Conservation (phyloP, 2,329 filamentous ascomycete genomes). For the Trichoderma sp. region DNA sequence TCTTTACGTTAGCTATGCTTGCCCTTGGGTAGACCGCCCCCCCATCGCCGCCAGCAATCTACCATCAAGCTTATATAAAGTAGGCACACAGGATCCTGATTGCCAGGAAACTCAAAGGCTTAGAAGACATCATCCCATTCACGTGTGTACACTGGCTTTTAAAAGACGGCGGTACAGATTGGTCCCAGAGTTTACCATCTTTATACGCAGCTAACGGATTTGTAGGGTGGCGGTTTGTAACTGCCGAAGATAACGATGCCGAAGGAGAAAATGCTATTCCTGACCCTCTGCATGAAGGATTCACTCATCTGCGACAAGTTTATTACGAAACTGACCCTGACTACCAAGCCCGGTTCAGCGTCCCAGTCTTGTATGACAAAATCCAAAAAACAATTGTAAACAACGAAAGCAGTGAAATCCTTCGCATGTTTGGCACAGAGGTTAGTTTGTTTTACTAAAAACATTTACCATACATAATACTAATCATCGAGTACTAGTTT, state of each 20-base stretch:
- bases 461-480: not conserved
- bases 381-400: slow-evolving; percentile 75
- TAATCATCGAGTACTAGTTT: slow-evolving; percentile 53
- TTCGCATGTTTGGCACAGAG: slow-evolving; percentile 81
- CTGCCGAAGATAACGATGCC: slow-evolving; percentile 58
- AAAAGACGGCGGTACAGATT: slow-evolving; percentile 54
- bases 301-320: slow-evolving; percentile 71
- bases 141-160: slow-evolving; percentile 91
- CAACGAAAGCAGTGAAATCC: slow-evolving; percentile 90
- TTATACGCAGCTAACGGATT: not conserved
- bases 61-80: not conserved
- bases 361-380: slow-evolving; percentile 82
- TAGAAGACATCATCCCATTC: slow-evolving; percentile 79
- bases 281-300: slow-evolving; percentile 68
- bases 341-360: slow-evolving; percentile 80
- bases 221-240: slow-evolving; percentile 73
- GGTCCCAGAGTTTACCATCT: no score
- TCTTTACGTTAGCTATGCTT: slow-evolving; percentile 89
- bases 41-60: no score
- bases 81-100: slow-evolving; percentile 81
- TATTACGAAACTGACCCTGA: slow-evolving; percentile 75
- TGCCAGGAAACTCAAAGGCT: slow-evolving; percentile 83
- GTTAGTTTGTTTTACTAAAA: slow-evolving; percentile 46
- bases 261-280: slow-evolving; percentile 64
- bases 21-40: slow-evolving; percentile 68